Evolutionary conservation across 371 early-diverging fungal genomes (phyloP).

Genomic region (Entomophthora muscae): DNA sequence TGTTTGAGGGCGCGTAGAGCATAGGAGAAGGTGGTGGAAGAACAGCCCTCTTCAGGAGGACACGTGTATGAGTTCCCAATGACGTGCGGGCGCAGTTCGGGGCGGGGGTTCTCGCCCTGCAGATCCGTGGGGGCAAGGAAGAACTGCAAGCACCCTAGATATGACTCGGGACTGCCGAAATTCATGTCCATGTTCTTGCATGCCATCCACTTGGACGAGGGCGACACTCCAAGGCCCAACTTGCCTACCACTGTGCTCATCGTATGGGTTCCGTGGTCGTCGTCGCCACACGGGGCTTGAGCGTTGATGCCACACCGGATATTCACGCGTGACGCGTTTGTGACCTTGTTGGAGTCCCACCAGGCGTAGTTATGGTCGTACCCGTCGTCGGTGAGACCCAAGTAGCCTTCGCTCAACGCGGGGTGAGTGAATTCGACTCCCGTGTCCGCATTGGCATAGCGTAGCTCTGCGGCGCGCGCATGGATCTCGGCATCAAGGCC

Average conservation of each 20-base stretch:
- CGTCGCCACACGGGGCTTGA: constrained; percentile 2
- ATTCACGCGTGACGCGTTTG: background rate
- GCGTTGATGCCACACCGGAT: background rate
- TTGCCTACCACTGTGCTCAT: constrained; percentile 2
- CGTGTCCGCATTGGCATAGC: constrained; percentile 22
- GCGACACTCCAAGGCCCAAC: constrained; percentile 1
- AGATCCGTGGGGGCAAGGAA: background rate
- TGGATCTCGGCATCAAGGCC: background rate
- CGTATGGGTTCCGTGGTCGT: constrained; percentile 8
- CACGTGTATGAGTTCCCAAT: constrained; percentile 8
- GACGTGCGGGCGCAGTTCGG: background rate
- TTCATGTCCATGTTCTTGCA: constrained; percentile 6
- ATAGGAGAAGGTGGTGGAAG: background rate
- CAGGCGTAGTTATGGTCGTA: constrained; percentile 5
- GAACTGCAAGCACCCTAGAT: constrained; percentile 7
- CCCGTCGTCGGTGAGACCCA: background rate
- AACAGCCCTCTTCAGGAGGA: constrained; percentile 3
- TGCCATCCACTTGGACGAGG: constrained; percentile 6
- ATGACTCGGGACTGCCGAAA: constrained; percentile 2
- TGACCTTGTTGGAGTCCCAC: background rate
- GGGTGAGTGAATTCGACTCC: constrained; percentile 48
- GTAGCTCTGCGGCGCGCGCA: background rate
- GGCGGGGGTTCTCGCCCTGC: background rate
- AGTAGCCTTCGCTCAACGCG: constrained; percentile 34
- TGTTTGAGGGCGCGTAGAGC: constrained; percentile 4